These are phyloP conservation scores for Fusarium annulatum DNA, from an alignment of 2,329 filamentous ascomycete species.

Conservation along the genomic window DNA sequence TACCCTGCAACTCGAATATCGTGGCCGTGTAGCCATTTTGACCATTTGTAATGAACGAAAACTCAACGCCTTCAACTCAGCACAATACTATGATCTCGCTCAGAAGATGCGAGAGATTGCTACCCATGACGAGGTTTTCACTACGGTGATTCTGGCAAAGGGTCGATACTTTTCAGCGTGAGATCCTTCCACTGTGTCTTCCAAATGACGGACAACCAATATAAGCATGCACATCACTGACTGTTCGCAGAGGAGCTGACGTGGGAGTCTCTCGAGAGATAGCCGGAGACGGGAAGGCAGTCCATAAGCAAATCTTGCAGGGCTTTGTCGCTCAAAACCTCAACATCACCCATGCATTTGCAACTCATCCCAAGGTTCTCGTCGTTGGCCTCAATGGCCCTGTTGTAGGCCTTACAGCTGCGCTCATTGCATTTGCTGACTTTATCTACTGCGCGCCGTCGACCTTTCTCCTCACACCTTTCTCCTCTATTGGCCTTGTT, in stretches of 20 bases:
- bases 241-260: slow-evolving; percentile 76
- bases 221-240: slow-evolving; percentile 4
- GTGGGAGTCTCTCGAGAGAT: slow-evolving; percentile 67
- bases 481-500: slow-evolving; percentile 89
- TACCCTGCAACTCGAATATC: slow-evolving; percentile 54
- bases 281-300: slow-evolving; percentile 52
- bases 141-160: slow-evolving; percentile 86
- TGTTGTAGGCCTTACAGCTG: slow-evolving; percentile 87
- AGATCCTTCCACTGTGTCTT: slow-evolving; percentile 40
- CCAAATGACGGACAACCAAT: not conserved
- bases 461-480: slow-evolving; percentile 89
- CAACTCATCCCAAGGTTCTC: slow-evolving; percentile 93
- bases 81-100: slow-evolving; percentile 82
- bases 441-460: slow-evolving; percentile 90
- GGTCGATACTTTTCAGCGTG: slow-evolving; percentile 93
- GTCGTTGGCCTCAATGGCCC: slow-evolving; percentile 93
- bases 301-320: slow-evolving; percentile 69
- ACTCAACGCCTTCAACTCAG: slow-evolving; percentile 81
- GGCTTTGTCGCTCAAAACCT: slow-evolving; percentile 87
- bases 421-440: slow-evolving; percentile 84
- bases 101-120: slow-evolving; percentile 81
- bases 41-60: slow-evolving; percentile 88
- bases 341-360: slow-evolving; percentile 89
- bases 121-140: slow-evolving; percentile 79
- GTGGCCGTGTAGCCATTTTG: slow-evolving; percentile 71